Evolutionary conservation across 2,329 filamentous ascomycete genomes (phyloP), one percentile per base, ranked within the genome.

Genomic region (Davidsoniella eucalypti): DNA sequence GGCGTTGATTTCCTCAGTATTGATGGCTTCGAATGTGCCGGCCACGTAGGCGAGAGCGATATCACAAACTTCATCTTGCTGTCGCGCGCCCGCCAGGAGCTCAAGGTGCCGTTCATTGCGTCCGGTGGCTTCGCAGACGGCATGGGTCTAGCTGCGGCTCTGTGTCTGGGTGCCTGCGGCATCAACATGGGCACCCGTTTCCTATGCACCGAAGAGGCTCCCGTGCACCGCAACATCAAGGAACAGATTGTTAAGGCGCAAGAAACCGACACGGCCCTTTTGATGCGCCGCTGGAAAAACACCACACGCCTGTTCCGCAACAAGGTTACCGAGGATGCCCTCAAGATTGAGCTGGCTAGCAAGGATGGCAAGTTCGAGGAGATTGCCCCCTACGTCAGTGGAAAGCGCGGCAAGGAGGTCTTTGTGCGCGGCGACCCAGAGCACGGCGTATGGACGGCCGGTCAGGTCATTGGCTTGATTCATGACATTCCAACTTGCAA

Each of bases 111-210:
- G 0, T 98, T 96, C 64, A 94, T 98, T 61, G 92, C 92, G 1
- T 93, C 84, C 1, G 92, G 92, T 51, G 92, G 92, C 2, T 96
- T 98, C 61, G 90, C 87, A 10, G 92, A 98, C 63, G 92, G 92
- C 0, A 78, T 94, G 60, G 92, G 92, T 3, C 75, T 98, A 17
- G 92, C 92, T 1, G 92, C 90, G 2, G 92, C 92, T 6, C 70
- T 98, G 58, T 82, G 82, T 39, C 75, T 98, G 10, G 92, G 92
- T 36, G 92, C 92, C 0, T 85, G 86, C 63, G 92, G 92, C 55
- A 81, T 96, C 68, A 98, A 98, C 68, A 98, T 98, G 92, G 92
- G 92, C 52, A 98, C 92, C 8, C 74, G 92, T 40, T 98, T 96
- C 70, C 93, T 98, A 85, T 90, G 84, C 69, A 96, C 92, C 0